Conservation (phyloP, 2,329 filamentous ascomycete genomes). For the Botrytis squamosa region DNA sequence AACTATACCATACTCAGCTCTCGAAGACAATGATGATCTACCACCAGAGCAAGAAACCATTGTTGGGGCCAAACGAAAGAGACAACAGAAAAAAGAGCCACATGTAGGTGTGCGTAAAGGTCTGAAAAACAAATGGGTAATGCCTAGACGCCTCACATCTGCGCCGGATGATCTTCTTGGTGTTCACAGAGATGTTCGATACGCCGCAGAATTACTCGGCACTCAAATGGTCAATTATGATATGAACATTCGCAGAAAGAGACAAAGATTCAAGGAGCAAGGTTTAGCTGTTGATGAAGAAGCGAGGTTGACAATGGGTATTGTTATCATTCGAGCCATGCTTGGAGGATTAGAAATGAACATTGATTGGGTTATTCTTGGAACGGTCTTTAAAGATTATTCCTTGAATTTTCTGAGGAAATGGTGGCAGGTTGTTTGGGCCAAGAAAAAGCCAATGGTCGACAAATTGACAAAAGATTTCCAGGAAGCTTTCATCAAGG, state of each 20-base stretch:
- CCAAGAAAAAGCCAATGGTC: constrained; percentile 53
- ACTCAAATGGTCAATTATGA: constrained; percentile 22
- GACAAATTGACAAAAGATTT: constrained; percentile 61
- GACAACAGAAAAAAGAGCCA: constrained; percentile 13
- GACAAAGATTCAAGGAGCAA: constrained; percentile 36
- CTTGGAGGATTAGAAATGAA: constrained; percentile 59
- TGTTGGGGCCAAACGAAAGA: neutral
- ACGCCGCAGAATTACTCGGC: constrained; percentile 16
- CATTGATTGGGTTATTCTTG: constrained; percentile 60
- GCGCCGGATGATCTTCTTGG: constrained; percentile 19
- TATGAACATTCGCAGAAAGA: constrained; percentile 14
- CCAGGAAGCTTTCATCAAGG: constrained; percentile 61
- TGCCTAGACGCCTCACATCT: constrained; percentile 18
- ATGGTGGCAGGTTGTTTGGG: constrained; percentile 54
- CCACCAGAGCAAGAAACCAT: constrained; percentile 14
- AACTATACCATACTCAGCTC: constrained; percentile 45
- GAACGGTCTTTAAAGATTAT: constrained; percentile 54
- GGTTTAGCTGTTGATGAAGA: constrained; percentile 44
- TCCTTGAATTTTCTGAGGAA: constrained; percentile 52
- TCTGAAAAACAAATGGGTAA: constrained; percentile 20
- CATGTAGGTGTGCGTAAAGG: constrained; percentile 19
- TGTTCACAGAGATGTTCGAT: constrained; percentile 20
- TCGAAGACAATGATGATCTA: constrained; percentile 35
- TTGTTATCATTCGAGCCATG: constrained; percentile 57
- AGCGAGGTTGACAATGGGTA: constrained; percentile 54